Evolutionary conservation across 768 basidiomycete genomes (phyloP), one percentile per base, ranked within the genome.

Genomic region (Russula foetens): DNA sequence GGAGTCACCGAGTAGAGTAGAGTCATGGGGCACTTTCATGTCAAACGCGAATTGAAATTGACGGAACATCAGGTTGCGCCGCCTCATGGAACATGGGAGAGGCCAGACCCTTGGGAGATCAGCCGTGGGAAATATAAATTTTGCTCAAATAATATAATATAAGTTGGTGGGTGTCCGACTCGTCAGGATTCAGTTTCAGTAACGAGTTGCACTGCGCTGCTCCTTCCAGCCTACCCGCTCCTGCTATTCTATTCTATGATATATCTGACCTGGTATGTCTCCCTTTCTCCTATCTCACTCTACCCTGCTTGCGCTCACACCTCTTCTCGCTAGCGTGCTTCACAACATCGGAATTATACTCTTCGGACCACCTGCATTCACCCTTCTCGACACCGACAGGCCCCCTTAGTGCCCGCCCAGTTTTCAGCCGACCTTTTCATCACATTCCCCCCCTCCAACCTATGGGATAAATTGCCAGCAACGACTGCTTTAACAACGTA

Each of bases 391-490:
- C 81, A 83, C 82, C 55, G 87, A 91, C 79, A 77, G 84, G 65
- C n/a, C 89, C 89, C 89, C 89, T 80, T 91, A 86, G 82, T 75
- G 73, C n/a, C n/a, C 73, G 69, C 33, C 11, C 21, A 44, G 21
- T 33, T 35, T 38, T 52, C 49, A 23, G 45, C 35, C 63, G 43
- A 38, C 24, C 49, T 47, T 41, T 44, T 58, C 65, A 53, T 55
- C 51, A 4, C 38, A 43, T 15, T 15, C 28, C 9, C 23, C n/a
- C 47, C 58, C 17, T 47, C 46, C 54, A 31, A 59, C 71, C 67
- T 61, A 78, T 78, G 80, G 79, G 78, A 80, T 79, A 77, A 73
- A 56, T 70, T 53, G 74, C 74, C 73, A 75, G 76, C 74, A 76
- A 76, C 70, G 71, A 69, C 71, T 69, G 71, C 73, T 72, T 66